A percentile compares a stretch with the other conserved stretches of the same genome.
Conservation (phyloP, 2,329 filamentous ascomycete species). For the Verticillium zaregamsianum region DNA sequence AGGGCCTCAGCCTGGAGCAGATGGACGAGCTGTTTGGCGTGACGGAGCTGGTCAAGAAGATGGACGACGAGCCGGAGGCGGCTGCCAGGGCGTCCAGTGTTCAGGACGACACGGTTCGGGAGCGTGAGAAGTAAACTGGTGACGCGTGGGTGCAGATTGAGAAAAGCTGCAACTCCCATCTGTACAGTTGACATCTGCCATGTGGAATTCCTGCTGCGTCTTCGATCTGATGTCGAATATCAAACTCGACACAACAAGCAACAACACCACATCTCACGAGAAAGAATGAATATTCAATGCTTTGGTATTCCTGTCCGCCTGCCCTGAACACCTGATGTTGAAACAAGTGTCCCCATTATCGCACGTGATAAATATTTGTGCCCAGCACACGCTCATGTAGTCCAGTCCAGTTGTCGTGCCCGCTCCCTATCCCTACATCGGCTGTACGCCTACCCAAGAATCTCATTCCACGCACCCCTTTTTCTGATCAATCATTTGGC, state of each 20-base stretch:
- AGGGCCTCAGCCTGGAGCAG: slow-evolving; percentile 58
- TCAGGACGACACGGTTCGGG: slow-evolving; percentile 31
- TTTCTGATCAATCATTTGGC: slow-evolving; percentile 6
- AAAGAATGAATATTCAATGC: neutral
- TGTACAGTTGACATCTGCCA: no score
- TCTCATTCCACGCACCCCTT: neutral
- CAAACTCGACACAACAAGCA: neutral
- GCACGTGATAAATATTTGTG: neutral
- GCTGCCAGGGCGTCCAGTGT: slow-evolving; percentile 26
- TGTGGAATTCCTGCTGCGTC: neutral
- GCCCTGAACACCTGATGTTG: neutral
- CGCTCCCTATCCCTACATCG: neutral
- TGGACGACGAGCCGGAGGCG: slow-evolving; percentile 24
- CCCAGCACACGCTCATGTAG: neutral
- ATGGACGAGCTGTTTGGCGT: slow-evolving; percentile 66
- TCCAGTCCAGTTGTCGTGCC: neutral
- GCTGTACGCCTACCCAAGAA: neutral
- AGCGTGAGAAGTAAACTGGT: neutral
- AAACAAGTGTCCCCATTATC: neutral
- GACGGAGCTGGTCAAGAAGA: slow-evolving; percentile 35
- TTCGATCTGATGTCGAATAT: neutral
- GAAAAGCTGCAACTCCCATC: no score
- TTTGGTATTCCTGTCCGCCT: neutral
- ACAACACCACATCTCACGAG: no score
- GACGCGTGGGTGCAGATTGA: neutral